Conservation (phyloP, 441 rosid species). For the Erysimum cheiri region DNA sequence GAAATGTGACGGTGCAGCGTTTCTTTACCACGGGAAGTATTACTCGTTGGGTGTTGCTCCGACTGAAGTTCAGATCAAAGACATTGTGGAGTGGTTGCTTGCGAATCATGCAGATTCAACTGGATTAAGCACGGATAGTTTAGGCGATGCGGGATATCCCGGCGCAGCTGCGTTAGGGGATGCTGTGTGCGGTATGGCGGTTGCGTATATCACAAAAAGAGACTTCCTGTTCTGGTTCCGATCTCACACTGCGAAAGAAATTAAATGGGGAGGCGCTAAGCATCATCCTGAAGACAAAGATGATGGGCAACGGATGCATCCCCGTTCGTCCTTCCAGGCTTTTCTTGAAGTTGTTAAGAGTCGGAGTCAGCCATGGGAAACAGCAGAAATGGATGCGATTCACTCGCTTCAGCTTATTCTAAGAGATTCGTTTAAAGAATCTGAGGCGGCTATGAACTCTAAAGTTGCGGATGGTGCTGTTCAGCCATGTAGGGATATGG, state of each 20-base stretch:
- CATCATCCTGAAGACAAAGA: slow-evolving; percentile 97
- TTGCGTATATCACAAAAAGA: slow-evolving; percentile 78
- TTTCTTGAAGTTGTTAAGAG: slow-evolving; percentile 96
- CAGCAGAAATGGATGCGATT: slow-evolving; percentile 97
- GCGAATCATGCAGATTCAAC: slow-evolving; percentile 85
- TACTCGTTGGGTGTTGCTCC: slow-evolving; percentile 85
- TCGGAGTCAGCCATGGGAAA: slow-evolving; percentile 90
- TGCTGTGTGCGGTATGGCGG: slow-evolving; percentile 98
- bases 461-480: slow-evolving; percentile 50
- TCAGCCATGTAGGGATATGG: slow-evolving; percentile 57
- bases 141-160: slow-evolving; percentile 90
- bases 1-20: slow-evolving; percentile 92
- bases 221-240: slow-evolving; percentile 97
- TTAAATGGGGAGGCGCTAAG: slow-evolving; percentile 99
- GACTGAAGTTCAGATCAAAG: slow-evolving; percentile 75
- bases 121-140: slow-evolving; percentile 91
- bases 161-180: slow-evolving; percentile 86
- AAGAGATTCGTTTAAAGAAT: slow-evolving; percentile 81
- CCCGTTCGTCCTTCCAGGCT: slow-evolving; percentile 93
- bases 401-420: slow-evolving; percentile 94
- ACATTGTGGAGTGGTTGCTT: slow-evolving; percentile 86
- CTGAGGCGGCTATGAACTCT: slow-evolving; percentile 67
- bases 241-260: slow-evolving; percentile 87
- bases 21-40: slow-evolving; percentile 77
- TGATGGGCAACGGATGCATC: slow-evolving; percentile 94